phyloP scores from a whole-genome alignment of 2,329 filamentous ascomycete genomes.

The Trichoderma koningii region DNA sequence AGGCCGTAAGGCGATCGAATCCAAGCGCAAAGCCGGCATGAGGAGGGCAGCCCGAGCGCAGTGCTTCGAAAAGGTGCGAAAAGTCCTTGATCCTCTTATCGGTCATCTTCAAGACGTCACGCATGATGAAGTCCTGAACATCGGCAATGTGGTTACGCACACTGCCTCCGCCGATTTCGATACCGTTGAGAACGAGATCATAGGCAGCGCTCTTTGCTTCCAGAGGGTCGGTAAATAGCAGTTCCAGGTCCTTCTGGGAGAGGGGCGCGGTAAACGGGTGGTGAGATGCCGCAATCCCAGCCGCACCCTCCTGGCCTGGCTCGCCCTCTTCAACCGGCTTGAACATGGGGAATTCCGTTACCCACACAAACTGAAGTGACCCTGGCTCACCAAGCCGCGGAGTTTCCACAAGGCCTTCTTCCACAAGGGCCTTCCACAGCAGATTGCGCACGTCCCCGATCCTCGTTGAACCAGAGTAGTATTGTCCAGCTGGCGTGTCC shows the following conservation, averaged over 20 bases:
- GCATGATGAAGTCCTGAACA: slow-evolving; percentile 83
- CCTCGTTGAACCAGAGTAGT: slow-evolving; percentile 61
- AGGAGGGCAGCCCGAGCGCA: slow-evolving; percentile 85
- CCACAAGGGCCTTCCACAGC: slow-evolving; percentile 69
- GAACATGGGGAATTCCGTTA: slow-evolving; percentile 91
- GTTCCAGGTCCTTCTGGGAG: slow-evolving; percentile 68
- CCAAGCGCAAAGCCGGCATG: slow-evolving; percentile 93
- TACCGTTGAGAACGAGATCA: slow-evolving; percentile 92
- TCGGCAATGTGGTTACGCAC: slow-evolving; percentile 84
- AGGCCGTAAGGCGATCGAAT: slow-evolving; percentile 81
- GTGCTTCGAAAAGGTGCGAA: slow-evolving; percentile 77
- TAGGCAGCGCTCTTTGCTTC: slow-evolving; percentile 83
- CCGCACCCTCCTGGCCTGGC: slow-evolving; percentile 77
- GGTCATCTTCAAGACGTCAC: slow-evolving; percentile 78
- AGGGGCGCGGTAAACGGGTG: slow-evolving; percentile 94
- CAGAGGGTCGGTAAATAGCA: slow-evolving; percentile 72
- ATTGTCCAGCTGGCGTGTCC: slow-evolving; percentile 59
- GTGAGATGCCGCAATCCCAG: slow-evolving; percentile 84
- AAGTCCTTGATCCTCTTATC: slow-evolving; percentile 76
- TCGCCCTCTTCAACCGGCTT: slow-evolving; percentile 65
- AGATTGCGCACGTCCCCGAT: slow-evolving; percentile 73
- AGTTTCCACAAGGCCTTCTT: slow-evolving; percentile 56
- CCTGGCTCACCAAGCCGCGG: slow-evolving; percentile 42
- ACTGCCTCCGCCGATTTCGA: slow-evolving; percentile 91
- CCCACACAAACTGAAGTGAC: slow-evolving; percentile 74